Evolutionary conservation across 345 rosid genomes (phyloP).

Genomic region (Abelmoschus esculentus): DNA sequence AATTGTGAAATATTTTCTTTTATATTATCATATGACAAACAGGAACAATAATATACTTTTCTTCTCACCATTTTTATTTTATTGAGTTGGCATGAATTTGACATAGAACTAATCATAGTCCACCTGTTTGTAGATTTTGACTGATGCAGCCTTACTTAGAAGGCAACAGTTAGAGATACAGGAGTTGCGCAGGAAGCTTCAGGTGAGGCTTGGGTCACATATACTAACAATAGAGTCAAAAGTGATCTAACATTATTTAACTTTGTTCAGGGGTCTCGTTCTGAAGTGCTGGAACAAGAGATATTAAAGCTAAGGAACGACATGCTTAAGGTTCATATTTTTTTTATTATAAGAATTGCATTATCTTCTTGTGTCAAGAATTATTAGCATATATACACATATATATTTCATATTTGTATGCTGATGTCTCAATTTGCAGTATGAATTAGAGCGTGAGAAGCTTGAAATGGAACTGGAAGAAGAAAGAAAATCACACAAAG

Average conservation of each 20-base stretch:
- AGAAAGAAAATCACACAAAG: conserved; percentile 70
- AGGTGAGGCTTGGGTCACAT: conserved; percentile 37
- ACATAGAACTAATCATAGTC: conserved; percentile 20
- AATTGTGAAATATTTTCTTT: background rate
- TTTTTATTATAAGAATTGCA: conserved; percentile 6
- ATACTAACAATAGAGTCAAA: background rate
- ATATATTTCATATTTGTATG: background rate
- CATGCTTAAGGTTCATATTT: conserved; percentile 68
- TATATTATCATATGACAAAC: background rate
- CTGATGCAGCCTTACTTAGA: conserved; percentile 87
- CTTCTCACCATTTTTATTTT: background rate
- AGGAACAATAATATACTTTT: background rate
- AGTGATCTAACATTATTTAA: conserved; percentile 9
- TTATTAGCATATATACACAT: background rate
- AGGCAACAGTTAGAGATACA: conserved; percentile 93
- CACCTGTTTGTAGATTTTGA: conserved; percentile 53
- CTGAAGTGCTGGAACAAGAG: conserved; percentile 87
- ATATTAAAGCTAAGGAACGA: conserved; percentile 77
- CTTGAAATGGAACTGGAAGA: conserved; percentile 79
- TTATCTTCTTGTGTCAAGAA: conserved; percentile 2
- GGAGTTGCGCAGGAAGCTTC: conserved; percentile 74
- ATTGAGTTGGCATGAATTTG: conserved; percentile 1
- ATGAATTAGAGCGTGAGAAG: conserved; percentile 80
- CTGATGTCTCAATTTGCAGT: conserved; percentile 37
- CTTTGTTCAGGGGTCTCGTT: conserved; percentile 70